A percentile compares a stretch with the other conserved stretches of the same genome.
These are phyloP conservation scores for Daldinia bambusicola DNA, from an alignment of 495 filamentous ascomycete species.

Conservation along the genomic window DNA sequence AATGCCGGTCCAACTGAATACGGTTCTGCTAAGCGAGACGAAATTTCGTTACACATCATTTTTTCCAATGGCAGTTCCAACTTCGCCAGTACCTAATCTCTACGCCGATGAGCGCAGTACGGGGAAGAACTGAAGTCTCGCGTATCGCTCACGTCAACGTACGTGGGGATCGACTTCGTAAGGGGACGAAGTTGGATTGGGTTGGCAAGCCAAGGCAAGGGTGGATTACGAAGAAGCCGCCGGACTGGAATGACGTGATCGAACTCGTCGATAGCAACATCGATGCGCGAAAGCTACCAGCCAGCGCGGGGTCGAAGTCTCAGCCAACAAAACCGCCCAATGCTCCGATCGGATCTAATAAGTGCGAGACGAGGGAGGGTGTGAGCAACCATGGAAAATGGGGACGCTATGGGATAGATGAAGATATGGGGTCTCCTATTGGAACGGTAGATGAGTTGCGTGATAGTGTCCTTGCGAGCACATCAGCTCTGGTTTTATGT, in stretches of 20 bases:
- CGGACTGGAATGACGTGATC: conserved; percentile 46
- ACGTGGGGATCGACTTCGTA: conserved; percentile 8
- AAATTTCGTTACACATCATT: conserved; percentile 27
- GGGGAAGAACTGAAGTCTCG: not conserved
- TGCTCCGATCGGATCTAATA: conserved; percentile 44
- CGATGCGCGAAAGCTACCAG: conserved; percentile 21
- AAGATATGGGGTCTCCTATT: conserved; percentile 40
- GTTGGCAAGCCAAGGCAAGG: not conserved
- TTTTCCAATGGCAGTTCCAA: conserved; percentile 7
- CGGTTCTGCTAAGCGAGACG: conserved; percentile 4
- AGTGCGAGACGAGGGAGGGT: conserved; percentile 24
- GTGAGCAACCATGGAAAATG: conserved; percentile 10
- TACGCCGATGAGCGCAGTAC: too few species aligned
- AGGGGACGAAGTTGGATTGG: too few species aligned
- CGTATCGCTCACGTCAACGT: conserved; percentile 18
- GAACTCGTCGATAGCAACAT: conserved; percentile 47
- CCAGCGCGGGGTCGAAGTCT: conserved; percentile 37
- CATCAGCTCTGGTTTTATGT: conserved; percentile 38
- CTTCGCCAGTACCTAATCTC: conserved; percentile 5
- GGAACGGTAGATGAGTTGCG: conserved; percentile 44
- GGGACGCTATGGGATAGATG: conserved; percentile 9
- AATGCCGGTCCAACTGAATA: not conserved
- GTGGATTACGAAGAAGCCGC: conserved; percentile 7
- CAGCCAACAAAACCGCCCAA: conserved; percentile 28
- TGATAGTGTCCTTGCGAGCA: conserved; percentile 47